Base-by-base conservation (phyloP, 176 grass and related monocot species). In the Oryza punctata region DNA sequence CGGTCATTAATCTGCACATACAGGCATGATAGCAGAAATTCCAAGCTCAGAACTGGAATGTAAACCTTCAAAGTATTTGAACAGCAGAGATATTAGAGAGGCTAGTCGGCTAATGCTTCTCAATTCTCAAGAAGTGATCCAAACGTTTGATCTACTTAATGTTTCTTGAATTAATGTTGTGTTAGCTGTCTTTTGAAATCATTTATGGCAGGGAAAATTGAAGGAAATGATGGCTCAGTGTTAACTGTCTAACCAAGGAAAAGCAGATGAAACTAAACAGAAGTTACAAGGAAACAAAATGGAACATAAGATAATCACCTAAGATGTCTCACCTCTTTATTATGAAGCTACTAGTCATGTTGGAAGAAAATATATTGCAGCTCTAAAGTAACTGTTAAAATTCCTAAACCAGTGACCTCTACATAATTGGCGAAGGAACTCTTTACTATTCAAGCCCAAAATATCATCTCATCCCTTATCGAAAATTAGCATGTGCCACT, bases 1-100 rank as follows among this genome's bases (percentile, higher is more conserved):
- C 88, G 95, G 77, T 94, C 95, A 88, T 97, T 97, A 83, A 97
- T 97, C 90, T 97, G 86, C 70, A 85, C 25, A 82, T 63, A 69
- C 21, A 76, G 43, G 23, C 50, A 86, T 64, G 49, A 83, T 72
- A 71, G 41, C 61, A 80, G 35, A 44, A 65, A 76, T 78, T 5
- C 5, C 18, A 72, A 72, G 25, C 19, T 73, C 68, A 79, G 59
- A 83, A 88, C 35, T 19, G 44, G 23, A 80, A 86, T 76, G 21
- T 82, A 11, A 37, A 68, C 29, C 52, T 57, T 49, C 45, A 78
- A 84, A 78, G 78, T 14, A 72, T 54, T 65, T 78, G 32, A 43
- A 65, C 16, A 65, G 27, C 49, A 49, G 19, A 72, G 38, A 38
- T 38, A 38, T 38, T 38, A 38, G 49, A 79, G 52, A 79, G 28